These are phyloP conservation scores for Lasiodiplodia sp. DNA, from an alignment of 2,329 filamentous ascomycete genomes.

Conservation along the genomic window DNA sequence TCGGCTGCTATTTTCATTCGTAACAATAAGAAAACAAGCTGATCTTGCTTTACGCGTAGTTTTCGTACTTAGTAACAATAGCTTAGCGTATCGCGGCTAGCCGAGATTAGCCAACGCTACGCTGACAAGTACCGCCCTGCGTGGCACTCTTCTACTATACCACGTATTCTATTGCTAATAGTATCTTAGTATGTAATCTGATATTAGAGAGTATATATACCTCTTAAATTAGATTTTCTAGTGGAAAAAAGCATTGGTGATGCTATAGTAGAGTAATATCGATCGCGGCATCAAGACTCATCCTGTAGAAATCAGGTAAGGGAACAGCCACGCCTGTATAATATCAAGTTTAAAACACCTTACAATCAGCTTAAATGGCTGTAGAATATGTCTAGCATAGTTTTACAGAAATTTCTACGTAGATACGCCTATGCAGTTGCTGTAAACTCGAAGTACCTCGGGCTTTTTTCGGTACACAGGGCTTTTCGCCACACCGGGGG, in stretches of 20 bases:
- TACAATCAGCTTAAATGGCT: background rate
- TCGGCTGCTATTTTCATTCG: background rate
- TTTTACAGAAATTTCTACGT: background rate
- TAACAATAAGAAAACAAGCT: background rate
- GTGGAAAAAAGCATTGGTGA: background rate
- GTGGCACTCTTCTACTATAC: constrained; percentile 4
- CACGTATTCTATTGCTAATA: background rate
- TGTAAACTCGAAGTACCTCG: background rate
- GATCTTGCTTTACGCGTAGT: background rate
- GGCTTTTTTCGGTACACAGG: background rate
- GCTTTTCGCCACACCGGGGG: background rate
- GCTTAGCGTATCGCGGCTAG: background rate
- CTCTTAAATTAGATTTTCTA: background rate
- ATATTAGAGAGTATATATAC: background rate
- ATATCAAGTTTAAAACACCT: background rate
- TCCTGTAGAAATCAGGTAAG: background rate
- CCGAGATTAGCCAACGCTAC: background rate
- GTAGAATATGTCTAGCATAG: background rate
- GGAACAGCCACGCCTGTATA: background rate
- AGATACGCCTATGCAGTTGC: background rate
- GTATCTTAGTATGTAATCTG: background rate
- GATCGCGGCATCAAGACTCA: constrained; percentile 2
- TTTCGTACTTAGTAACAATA: background rate
- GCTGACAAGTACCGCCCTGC: constrained; percentile 19
- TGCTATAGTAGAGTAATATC: constrained; percentile 7